Evolutionary conservation across 208 protist species (phyloP), one percentile per base, ranked within the genome.

Genomic region (Crithidia fasciculata): DNA sequence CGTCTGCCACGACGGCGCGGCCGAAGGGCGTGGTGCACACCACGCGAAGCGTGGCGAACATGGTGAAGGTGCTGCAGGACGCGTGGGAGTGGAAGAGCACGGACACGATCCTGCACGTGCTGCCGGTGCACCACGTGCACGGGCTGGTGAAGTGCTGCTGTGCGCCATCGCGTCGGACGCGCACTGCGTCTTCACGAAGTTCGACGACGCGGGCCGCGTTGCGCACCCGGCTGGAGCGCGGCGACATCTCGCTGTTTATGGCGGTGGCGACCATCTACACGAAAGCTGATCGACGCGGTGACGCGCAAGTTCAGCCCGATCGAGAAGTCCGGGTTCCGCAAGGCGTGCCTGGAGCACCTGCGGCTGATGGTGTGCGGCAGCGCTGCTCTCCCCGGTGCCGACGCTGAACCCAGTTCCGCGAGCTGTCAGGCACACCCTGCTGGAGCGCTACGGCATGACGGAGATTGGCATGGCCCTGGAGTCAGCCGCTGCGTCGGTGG

Each of bases 81-180:
- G 90, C 94, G 3, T 99, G 98, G 98, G 77, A 83, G 40, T 99
- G 98, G 97, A 83, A 54, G 3, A 57, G 60, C 13, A 69, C 89
- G 10, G 98, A 99, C 82, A 74, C 65, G 41, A 93, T 98, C 40
- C 76, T 99, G 13, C 86, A 98, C 71, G 76, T 97, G 37, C 82
- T 99, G n/a, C 98, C 98, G 2, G 85, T 99, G 43, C 97, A 99
- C 69, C 98, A 99, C 83, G 88, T 99, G 7, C 98, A 99, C 80
- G 98, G 98, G 8, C 83, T 99, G 28, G 89, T 99, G 28, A 99
- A 98, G 69, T 96, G 3, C 60, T 99, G 12, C 72, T 91, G n/a
- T 98, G 95, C 72, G 71, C 94, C 2, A 71, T 99, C 0, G 90
- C 83, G 8, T 88, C 84, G 9, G 86, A 93, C 45, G 98, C 96